Percentiles rank a stretch among this genome's conserved stretches.
These are phyloP conservation scores for Paratinospora sagittata DNA, from an alignment of 164 flowering plant genomes.

Conservation along the genomic window DNA sequence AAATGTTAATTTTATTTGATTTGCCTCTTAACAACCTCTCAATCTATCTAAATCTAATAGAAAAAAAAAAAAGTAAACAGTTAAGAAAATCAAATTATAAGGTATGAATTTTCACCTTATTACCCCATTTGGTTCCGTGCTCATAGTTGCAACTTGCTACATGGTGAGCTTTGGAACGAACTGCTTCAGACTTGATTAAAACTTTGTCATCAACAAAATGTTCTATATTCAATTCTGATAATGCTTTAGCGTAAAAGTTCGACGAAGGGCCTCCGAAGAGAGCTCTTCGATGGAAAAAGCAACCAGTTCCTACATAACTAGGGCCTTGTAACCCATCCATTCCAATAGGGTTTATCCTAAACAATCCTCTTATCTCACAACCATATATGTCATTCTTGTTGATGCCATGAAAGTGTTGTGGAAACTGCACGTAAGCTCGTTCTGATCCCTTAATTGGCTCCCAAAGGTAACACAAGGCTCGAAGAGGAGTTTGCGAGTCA, in stretches of 20 bases:
- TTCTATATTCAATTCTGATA: conserved; percentile 26
- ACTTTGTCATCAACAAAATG: conserved; percentile 16
- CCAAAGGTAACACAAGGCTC: conserved; percentile 30
- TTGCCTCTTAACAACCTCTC: too few species aligned
- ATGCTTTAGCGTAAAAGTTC: conserved; percentile 16
- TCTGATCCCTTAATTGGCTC: conserved; percentile 18
- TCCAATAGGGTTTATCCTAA: conserved; percentile 28
- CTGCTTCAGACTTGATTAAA: conserved; percentile 14
- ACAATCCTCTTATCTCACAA: conserved; percentile 24
- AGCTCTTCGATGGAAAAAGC: conserved; percentile 43
- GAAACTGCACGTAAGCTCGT: conserved; percentile 43
- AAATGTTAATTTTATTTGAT: too few species aligned
- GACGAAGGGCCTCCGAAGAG: conserved; percentile 45
- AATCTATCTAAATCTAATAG: background rate
- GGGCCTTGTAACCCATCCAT: conserved; percentile 42
- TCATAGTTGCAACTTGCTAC: conserved; percentile 57
- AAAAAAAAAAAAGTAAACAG: background rate
- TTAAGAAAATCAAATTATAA: too few species aligned
- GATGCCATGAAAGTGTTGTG: conserved; percentile 41
- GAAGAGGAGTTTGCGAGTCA: conserved; percentile 35
- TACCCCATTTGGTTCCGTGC: conserved; percentile 48
- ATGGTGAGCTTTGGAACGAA: conserved; percentile 32
- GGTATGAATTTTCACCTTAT: conserved; percentile 35
- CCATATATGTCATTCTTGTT: conserved; percentile 44
- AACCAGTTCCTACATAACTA: conserved; percentile 45